These are phyloP conservation scores for Babesia sp. DNA, from an alignment of 169 alveolate species.

Conservation along the genomic window DNA sequence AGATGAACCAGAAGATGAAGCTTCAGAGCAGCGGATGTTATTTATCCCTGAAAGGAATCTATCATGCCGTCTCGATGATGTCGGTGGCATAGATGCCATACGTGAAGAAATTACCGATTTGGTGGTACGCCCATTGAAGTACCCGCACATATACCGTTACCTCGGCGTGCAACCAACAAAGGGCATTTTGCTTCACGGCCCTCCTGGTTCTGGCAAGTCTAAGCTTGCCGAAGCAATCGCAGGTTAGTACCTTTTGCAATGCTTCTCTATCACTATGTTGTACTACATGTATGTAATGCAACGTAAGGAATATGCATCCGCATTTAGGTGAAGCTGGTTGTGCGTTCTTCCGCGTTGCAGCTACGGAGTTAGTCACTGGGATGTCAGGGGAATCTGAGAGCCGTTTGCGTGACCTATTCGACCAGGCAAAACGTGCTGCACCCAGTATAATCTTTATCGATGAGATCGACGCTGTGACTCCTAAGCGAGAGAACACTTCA, in stretches of 20 bases:
- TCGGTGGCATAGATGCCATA: slow-evolving; percentile 78
- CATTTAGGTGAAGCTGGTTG: slow-evolving; percentile 74
- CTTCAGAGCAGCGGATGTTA: not conserved
- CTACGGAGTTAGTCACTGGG: slow-evolving; percentile 84
- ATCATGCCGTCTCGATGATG: slow-evolving; percentile 35
- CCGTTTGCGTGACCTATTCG: slow-evolving; percentile 85
- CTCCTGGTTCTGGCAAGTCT: slow-evolving; percentile 97
- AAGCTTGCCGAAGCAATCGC: slow-evolving; percentile 95
- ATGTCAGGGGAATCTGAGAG: slow-evolving; percentile 94
- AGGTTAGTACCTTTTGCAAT: slow-evolving; percentile 38
- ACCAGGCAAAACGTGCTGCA: slow-evolving; percentile 82
- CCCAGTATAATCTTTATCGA: slow-evolving; percentile 85
- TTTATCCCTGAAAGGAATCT: slow-evolving; percentile 54
- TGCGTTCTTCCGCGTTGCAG: slow-evolving; percentile 74
- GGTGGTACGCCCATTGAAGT: slow-evolving; percentile 70
- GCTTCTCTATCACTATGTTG: not conserved
- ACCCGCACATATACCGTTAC: slow-evolving; percentile 84
- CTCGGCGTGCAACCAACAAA: slow-evolving; percentile 90
- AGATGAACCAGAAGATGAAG: slow-evolving; percentile 15
- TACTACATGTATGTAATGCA: too few species aligned
- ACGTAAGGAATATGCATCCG: not conserved
- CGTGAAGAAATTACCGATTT: slow-evolving; percentile 72
- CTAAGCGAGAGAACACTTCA: slow-evolving; percentile 84
- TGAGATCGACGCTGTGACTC: slow-evolving; percentile 87
- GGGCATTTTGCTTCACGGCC: slow-evolving; percentile 93